Evolutionary conservation across 2,329 filamentous ascomycete species (phyloP), one percentile per base, ranked within the genome.

Genomic region (Calonectria naviculata): DNA sequence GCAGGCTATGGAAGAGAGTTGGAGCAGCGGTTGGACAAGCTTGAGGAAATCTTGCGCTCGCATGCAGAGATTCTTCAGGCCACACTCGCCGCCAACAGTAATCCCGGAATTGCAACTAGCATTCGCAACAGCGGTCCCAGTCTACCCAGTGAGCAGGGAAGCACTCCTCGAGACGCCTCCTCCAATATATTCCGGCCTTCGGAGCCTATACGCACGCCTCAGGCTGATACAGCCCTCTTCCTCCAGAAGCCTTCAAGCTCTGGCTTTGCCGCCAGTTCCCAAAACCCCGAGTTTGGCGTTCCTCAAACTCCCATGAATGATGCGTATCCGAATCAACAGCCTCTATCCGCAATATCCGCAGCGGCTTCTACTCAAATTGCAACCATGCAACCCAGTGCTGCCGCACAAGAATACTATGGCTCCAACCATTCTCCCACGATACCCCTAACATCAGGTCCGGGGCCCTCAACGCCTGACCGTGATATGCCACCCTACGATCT

Each of bases 401-500:
- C 86, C 2, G 83, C 86, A 3, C 86, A 88, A 44, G 87, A 89
- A 38, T 88, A 88, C 74, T 89, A 89, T 69, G 81, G 81, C n/a
- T 75, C 83, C 13, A 76, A 78, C 38, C 88, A 89, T 65, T 91
- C 92, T 1, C 90, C 92, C 0, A 87, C 86, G 28, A 84, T 91
- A 28, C 88, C 87, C 65, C 86, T 92, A 31, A 83, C 87, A 12
- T 84, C 88, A 56, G 82, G 70, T 17, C 84, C 76, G 7, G 73
- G 66, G n/a, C 65, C 76, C 24, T 67, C 77, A 26, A 73, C 75
- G 0, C 68, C 78, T 3, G 92, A 94, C 75, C 88, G 92, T 62
- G 92, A 93, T 68, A 87, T 95, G 31, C 93, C 93, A 1, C 93
- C 93, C 1, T 94, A 94, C 76, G 93, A 94, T 78, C 84, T 95